A percentile compares a stretch with the other conserved stretches of the same genome.
Conservation (phyloP, 2,329 filamentous ascomycete genomes). For the Apiospora arundinis region DNA sequence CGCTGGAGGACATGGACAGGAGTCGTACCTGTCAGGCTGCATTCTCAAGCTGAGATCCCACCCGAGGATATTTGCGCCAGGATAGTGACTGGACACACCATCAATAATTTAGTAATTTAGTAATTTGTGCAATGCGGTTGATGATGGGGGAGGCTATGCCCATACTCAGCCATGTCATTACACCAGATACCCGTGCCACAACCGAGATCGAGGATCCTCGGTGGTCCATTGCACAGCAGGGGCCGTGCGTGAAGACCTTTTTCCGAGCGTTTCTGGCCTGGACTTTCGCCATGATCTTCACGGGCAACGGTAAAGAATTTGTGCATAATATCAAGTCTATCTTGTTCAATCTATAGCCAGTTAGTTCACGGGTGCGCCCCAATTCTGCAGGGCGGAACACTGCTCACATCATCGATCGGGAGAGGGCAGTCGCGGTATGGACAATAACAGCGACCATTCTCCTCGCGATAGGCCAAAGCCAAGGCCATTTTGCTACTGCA, state of each 20-base stretch:
- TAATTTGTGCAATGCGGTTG: not conserved
- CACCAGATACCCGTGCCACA: slow-evolving; percentile 93
- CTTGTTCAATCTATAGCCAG: slow-evolving; percentile 63
- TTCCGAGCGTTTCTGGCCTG: slow-evolving; percentile 23
- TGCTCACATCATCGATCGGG: slow-evolving; percentile 75
- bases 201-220: slow-evolving; percentile 69
- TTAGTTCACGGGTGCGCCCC: not conserved
- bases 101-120: too few species aligned
- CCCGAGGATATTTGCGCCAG: slow-evolving; percentile 40
- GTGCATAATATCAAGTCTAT: slow-evolving; percentile 83
- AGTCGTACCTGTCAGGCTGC: slow-evolving; percentile 42
- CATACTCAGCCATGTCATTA: slow-evolving; percentile 82
- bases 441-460: slow-evolving; percentile 75
- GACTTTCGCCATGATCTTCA: slow-evolving; percentile 39
- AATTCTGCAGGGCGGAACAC: not conserved
- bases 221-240: slow-evolving; percentile 38
- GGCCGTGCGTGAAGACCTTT: slow-evolving; percentile 43
- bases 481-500: slow-evolving; percentile 43
- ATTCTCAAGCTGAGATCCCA: slow-evolving; percentile 44
- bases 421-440: slow-evolving; percentile 73
- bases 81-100: not conserved
- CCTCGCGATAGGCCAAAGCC: slow-evolving; percentile 35
- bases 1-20: not conserved
- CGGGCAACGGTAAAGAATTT: slow-evolving; percentile 74
- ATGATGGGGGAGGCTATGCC: slow-evolving; percentile 22